Conservation (phyloP, 805 yeast species). For the Cyberlindnera xishuangbannaensis region DNA sequence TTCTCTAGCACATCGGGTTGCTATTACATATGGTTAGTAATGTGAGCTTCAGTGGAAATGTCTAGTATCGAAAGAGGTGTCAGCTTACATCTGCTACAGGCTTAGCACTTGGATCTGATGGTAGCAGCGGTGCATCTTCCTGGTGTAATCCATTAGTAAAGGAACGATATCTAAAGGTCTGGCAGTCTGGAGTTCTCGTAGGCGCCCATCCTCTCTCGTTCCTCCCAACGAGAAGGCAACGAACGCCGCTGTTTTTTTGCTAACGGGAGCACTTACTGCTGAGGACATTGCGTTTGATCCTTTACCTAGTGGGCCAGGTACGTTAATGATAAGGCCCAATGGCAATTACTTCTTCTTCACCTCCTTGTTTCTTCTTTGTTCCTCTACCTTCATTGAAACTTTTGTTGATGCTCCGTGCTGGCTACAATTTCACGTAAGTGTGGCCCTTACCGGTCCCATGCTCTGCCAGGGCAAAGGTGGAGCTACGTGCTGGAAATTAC, state of each 20-base stretch:
- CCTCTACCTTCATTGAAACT: background rate
- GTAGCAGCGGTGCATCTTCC: conserved; percentile 14
- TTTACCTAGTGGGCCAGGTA: background rate
- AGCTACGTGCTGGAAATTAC: background rate
- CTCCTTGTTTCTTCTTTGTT: too few species aligned
- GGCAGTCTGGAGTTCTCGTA: too few species aligned
- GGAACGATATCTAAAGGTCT: too few species aligned
- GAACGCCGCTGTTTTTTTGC: too few species aligned
- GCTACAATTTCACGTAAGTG: conserved; percentile 11
- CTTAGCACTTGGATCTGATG: conserved; percentile 13
- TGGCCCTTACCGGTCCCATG: conserved; percentile 5
- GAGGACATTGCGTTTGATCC: background rate
- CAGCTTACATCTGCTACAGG: conserved; percentile 19
- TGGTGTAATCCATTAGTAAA: conserved; percentile 1
- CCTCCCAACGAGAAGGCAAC: too few species aligned
- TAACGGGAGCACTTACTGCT: background rate
- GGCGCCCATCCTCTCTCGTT: too few species aligned
- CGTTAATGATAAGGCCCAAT: too few species aligned
- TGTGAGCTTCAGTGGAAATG: background rate
- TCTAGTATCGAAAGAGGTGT: background rate
- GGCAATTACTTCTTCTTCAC: too few species aligned
- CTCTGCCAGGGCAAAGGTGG: background rate
- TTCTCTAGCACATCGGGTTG: conserved; percentile 19
- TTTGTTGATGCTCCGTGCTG: conserved; percentile 2
- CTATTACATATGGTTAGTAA: conserved; percentile 15